Evolutionary conservation across 169 alveolate genomes (phyloP), one percentile per base, ranked within the genome.

Genomic region (Eimeria sp.): DNA sequence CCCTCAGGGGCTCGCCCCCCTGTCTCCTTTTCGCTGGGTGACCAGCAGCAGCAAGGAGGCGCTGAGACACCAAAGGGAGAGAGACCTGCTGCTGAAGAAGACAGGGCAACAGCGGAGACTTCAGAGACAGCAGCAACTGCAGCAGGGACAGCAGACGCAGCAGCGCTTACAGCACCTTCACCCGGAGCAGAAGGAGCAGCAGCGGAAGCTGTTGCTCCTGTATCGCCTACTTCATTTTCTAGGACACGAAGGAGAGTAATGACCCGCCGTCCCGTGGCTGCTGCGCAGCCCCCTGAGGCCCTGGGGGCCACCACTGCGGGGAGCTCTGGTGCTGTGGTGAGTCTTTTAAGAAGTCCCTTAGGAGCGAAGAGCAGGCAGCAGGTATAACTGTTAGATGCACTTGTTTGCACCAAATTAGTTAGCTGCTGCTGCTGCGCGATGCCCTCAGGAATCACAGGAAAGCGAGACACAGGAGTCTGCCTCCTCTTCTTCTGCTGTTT

Each of bases 81-180:
- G 34, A 90, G 5, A 34, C 80, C 63, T 9, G 72, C 43, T 45
- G 91, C 4, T 25, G 75, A 57, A 14, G 54, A 57, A 58, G 83
- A 22, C 45, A 67, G 61, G 40, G 91, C 45, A 75, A 70, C 34
- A 92, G 73, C 73, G 34, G 75, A 45, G 22, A 57, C 82, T 18
- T 63, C n/a, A n/a, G 91, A 11, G 25, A 72, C 65, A 43, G 76
- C 14, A 30, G 63, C 47, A 49, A 34, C 73, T 18, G 82, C 47
- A 57, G 45, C 61, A 54, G 82, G 10, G 65, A 83, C 58, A 34
- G 83, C 45, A 65, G 78, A 58, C 9, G 87, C 13, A 76, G 87
- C 87, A 76, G 87, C 61, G n/a, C 22, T 63, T 43, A 40, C 87
- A 76, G 34, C 58, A 76, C 1, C 61, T 0, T 13, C 49, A 76